Percentiles rank a stretch among this genome's conserved stretches.
Conservation (phyloP, 805 yeast genomes). For the Ogataea ganodermae region DNA sequence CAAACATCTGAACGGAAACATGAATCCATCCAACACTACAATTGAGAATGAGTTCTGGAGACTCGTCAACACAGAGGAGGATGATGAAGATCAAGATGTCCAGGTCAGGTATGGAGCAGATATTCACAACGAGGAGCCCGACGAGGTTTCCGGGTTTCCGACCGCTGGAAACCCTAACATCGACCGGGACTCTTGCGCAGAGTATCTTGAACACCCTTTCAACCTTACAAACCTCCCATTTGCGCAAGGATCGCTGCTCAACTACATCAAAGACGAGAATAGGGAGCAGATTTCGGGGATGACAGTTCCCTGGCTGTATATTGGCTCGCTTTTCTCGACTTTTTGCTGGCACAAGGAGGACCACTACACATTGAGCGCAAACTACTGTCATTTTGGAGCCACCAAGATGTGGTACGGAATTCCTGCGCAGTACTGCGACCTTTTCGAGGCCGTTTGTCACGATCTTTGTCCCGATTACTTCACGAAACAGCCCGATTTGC, state of each 20-base stretch:
- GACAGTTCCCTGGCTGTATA: slow-evolving; percentile 94
- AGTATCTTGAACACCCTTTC: slow-evolving; percentile 66
- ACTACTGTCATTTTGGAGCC: slow-evolving; percentile 88
- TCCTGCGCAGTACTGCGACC: slow-evolving; percentile 63
- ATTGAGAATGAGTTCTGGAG: slow-evolving; percentile 73
- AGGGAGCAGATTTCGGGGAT: slow-evolving; percentile 76
- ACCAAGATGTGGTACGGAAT: slow-evolving; percentile 94
- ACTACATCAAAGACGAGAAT: slow-evolving; percentile 48
- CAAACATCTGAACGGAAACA: slow-evolving; percentile 30
- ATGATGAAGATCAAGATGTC: slow-evolving; percentile 39
- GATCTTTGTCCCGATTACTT: slow-evolving; percentile 77
- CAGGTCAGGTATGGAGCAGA: slow-evolving; percentile 85
- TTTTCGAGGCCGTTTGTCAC: slow-evolving; percentile 66
- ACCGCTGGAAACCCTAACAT: slow-evolving; percentile 36
- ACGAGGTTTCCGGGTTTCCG: slow-evolving; percentile 78
- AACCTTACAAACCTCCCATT: slow-evolving; percentile 74
- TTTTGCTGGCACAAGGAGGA: slow-evolving; percentile 98
- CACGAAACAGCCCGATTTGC: slow-evolving; percentile 79
- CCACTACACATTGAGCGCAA: slow-evolving; percentile 87
- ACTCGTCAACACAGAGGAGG: slow-evolving; percentile 29
- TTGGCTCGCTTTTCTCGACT: slow-evolving; percentile 86
- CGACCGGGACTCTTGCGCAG: slow-evolving; percentile 16
- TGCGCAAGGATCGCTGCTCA: slow-evolving; percentile 67
- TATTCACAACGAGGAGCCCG: slow-evolving; percentile 64
- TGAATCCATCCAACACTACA: slow-evolving; percentile 40